A percentile compares a stretch with the other conserved stretches of the same genome.
Conservation (phyloP, 2,329 filamentous ascomycete genomes). For the Penicillium sp. region DNA sequence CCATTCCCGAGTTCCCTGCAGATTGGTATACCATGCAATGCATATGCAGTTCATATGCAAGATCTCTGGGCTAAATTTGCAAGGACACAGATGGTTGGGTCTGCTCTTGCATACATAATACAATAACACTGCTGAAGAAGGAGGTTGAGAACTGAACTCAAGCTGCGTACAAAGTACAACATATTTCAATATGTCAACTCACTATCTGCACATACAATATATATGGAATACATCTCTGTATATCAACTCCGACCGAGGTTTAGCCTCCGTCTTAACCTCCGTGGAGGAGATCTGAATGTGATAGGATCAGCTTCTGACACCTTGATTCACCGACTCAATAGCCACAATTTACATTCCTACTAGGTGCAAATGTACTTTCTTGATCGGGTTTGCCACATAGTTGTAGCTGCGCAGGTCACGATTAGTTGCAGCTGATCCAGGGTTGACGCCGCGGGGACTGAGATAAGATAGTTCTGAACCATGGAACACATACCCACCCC, state of each 20-base stretch:
- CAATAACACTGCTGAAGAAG: background rate
- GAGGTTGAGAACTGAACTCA: background rate
- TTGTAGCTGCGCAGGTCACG: background rate
- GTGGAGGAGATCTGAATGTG: background rate
- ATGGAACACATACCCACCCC: slow-evolving; percentile 5
- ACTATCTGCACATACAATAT: background rate
- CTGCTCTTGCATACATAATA: slow-evolving; percentile 6
- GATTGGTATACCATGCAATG: background rate
- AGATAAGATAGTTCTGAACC: background rate
- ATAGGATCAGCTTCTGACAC: background rate
- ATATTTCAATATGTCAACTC: background rate
- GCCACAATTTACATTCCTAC: background rate
- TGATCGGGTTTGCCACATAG: background rate
- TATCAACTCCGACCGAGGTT: background rate
- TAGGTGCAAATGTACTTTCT: background rate
- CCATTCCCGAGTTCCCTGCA: slow-evolving; percentile 17
- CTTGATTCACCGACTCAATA: slow-evolving; percentile 4
- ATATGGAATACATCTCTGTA: background rate
- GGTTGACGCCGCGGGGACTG: background rate
- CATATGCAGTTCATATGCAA: slow-evolving; percentile 18
- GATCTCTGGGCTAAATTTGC: slow-evolving; percentile 18
- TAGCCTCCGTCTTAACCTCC: background rate
- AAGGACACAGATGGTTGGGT: slow-evolving; percentile 13
- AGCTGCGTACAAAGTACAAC: background rate
- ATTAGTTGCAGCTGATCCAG: background rate